A percentile compares a stretch with the other conserved stretches of the same genome.
These are phyloP conservation scores for Zasmidium cellare DNA, from an alignment of 2,329 filamentous ascomycete genomes.

Conservation along the genomic window DNA sequence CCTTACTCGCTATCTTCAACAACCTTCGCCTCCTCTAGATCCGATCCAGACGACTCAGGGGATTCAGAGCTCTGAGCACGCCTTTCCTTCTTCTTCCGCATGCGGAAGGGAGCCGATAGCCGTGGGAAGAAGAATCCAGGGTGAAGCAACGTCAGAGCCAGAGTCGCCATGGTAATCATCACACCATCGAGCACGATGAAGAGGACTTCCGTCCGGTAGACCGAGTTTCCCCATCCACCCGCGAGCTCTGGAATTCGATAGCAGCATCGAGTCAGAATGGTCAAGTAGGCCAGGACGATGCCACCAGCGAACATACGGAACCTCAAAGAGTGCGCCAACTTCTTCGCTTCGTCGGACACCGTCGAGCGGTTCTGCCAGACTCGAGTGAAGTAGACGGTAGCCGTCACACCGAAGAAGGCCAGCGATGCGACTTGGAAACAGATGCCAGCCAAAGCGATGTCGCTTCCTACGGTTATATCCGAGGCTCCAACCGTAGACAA, in stretches of 20 bases:
- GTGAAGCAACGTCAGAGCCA: slow-evolving; percentile 45
- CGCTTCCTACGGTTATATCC: slow-evolving; percentile 47
- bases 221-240: slow-evolving; percentile 18
- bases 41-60: background rate
- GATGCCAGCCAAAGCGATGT: slow-evolving; percentile 67
- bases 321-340: background rate
- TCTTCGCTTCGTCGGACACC: background rate
- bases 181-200: slow-evolving; percentile 23
- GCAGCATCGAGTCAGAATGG: slow-evolving; percentile 20
- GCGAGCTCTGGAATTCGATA: slow-evolving; percentile 25
- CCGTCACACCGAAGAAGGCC: slow-evolving; percentile 50
- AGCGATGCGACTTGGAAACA: slow-evolving; percentile 61
- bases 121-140: slow-evolving; percentile 43
- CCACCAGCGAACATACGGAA: slow-evolving; percentile 17
- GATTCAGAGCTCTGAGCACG: background rate
- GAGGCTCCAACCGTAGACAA: slow-evolving; percentile 29
- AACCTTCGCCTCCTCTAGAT: background rate
- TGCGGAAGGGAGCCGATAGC: background rate
- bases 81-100: background rate
- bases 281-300: slow-evolving; percentile 9
- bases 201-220: slow-evolving; percentile 18
- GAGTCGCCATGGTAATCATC: slow-evolving; percentile 46
- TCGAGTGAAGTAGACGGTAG: background rate
- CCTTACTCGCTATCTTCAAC: background rate
- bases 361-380: background rate